Conservation (phyloP, 345 rosid genomes). For the Excoecaria cochinchinensis region DNA sequence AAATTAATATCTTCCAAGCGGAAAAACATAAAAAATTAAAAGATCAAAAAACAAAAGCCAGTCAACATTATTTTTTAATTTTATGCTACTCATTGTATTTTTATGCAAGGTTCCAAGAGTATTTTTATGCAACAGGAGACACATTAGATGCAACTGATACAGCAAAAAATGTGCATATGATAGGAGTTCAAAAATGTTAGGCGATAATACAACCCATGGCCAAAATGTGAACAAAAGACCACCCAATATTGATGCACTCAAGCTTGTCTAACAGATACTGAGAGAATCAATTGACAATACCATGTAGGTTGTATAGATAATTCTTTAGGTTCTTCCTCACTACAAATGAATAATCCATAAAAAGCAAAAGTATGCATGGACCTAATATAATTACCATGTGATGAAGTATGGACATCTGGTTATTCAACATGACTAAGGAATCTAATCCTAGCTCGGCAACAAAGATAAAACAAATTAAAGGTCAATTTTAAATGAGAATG, state of each 20-base stretch:
- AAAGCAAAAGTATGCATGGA: neutral
- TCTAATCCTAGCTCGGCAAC: neutral
- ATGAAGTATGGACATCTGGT: neutral
- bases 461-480: neutral
- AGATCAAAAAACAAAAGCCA: neutral
- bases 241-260: neutral
- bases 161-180: neutral
- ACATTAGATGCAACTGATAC: neutral
- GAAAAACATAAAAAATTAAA: too few relatives aligned
- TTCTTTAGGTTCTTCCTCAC: neutral
- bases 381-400: neutral
- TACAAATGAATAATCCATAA: neutral
- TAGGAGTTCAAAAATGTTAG: neutral
- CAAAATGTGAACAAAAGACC: neutral
- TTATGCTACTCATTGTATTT: conserved; percentile 29
- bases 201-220: neutral
- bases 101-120: neutral
- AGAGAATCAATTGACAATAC: neutral
- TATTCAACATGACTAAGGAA: neutral
- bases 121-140: too few relatives aligned
- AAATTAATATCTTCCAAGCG: neutral
- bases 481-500: neutral
- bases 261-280: neutral
- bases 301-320: neutral
- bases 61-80: neutral